Conservation (phyloP, 306 rosid species). For the Cercis canadensis region DNA sequence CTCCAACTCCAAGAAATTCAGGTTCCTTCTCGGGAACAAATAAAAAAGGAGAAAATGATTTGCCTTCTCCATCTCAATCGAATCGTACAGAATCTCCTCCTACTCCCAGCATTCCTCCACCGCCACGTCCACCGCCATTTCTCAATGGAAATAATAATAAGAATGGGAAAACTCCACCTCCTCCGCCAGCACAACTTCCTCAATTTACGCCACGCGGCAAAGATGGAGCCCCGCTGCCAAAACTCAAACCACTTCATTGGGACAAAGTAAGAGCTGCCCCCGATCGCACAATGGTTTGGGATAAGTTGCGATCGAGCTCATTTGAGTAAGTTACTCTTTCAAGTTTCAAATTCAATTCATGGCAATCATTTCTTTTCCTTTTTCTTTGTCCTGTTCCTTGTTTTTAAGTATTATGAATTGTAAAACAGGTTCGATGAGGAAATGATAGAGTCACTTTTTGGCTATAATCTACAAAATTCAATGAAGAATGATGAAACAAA, state of each 20-base stretch:
- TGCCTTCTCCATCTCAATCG: constrained; percentile 42
- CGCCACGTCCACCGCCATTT: constrained; percentile 86
- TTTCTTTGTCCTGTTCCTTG: background rate
- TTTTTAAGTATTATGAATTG: constrained; percentile 29
- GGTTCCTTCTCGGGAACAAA: constrained; percentile 50
- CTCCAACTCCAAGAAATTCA: constrained; percentile 61
- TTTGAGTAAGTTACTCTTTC: constrained; percentile 76
- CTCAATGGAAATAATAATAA: constrained; percentile 34
- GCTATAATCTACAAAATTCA: constrained; percentile 79
- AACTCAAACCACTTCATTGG: constrained; percentile 98
- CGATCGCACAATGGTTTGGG: constrained; percentile 94
- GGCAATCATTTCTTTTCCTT: background rate
- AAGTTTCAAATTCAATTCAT: background rate
- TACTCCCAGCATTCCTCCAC: constrained; percentile 65
- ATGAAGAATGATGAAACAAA: constrained; percentile 79
- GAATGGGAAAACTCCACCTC: constrained; percentile 68
- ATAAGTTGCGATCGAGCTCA: constrained; percentile 87
- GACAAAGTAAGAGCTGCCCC: constrained; percentile 98
- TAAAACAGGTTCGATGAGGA: constrained; percentile 89
- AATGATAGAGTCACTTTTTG: constrained; percentile 98
- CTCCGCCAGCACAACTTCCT: constrained; percentile 76
- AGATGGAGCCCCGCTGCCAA: constrained; percentile 82
- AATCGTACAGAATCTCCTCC: constrained; percentile 47
- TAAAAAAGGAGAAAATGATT: constrained; percentile 43
- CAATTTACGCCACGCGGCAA: constrained; percentile 70